Percentiles rank a stretch among this genome's conserved stretches.
phyloP scores from a whole-genome alignment of 176 grass and related monocot genomes.

The Hordeum vulgare region MorexV3_pseudomolecules_assembly NC_058522.1:584705021-584705520 shows the following conservation, averaged over 20 bases:
- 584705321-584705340: background rate
- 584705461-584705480: conserved; percentile 70
- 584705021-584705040: conserved; percentile 88
- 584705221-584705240: conserved; percentile 99
- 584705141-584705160: conserved; percentile 13
- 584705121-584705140: conserved; percentile 98
- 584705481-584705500: conserved; percentile 95
- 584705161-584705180: background rate
- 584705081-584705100: conserved; percentile 93
- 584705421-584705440: conserved; percentile 1
- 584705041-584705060: conserved; percentile 99
- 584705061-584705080: conserved; percentile 92
- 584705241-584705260: conserved; percentile 88
- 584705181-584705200: conserved; percentile 8
- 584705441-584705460: conserved; percentile 1
- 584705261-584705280: conserved; percentile 92
- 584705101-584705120: conserved; percentile 99
- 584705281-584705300: conserved; percentile 33
- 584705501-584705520: conserved; percentile 98
- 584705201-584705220: conserved; percentile 59
- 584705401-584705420: background rate
- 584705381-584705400: background rate
- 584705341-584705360: background rate
- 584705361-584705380: background rate
- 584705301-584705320: conserved; percentile 6